Conservation (phyloP, 495 filamentous ascomycete species). For the Lindgomyces ingoldianus region DNA sequence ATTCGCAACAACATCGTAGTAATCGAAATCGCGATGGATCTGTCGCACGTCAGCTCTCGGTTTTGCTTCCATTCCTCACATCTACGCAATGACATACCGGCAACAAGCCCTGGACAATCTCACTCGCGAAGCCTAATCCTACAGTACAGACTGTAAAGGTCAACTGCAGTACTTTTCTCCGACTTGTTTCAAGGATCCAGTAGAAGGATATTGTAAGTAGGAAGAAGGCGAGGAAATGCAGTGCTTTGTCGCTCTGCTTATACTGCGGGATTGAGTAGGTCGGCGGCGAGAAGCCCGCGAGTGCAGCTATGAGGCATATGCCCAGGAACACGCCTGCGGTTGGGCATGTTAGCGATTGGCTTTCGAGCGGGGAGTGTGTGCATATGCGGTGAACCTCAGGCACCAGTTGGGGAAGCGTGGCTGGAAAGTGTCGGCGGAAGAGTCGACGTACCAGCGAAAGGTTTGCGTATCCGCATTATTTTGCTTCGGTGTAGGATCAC, state of each 20-base stretch:
- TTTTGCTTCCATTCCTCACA: background rate
- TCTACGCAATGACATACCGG: constrained; percentile 50
- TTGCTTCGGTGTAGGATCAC: background rate
- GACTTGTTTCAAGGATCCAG: constrained; percentile 91
- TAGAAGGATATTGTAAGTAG: constrained; percentile 78
- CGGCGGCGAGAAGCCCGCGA: constrained; percentile 33
- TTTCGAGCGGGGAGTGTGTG: background rate
- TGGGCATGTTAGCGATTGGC: background rate
- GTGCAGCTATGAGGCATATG: constrained; percentile 68
- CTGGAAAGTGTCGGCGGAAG: background rate
- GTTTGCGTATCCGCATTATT: constrained; percentile 37
- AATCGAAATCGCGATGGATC: constrained; percentile 79
- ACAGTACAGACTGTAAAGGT: constrained; percentile 79
- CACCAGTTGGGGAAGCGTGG: background rate
- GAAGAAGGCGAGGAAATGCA: constrained; percentile 91
- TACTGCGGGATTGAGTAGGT: constrained; percentile 41
- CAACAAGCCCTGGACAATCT: constrained; percentile 77
- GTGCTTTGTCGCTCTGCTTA: constrained; percentile 76
- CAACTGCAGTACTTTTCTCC: constrained; percentile 78
- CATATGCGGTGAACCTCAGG: constrained; percentile 3
- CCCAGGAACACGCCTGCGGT: constrained; percentile 62
- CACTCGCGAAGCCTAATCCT: constrained; percentile 75
- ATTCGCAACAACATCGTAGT: constrained; percentile 85
- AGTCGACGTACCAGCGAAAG: constrained; percentile 35
- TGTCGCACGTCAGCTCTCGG: constrained; percentile 26